phyloP scores from a whole-genome alignment of 2,329 filamentous ascomycete species.

The Talaromyces sp. region DNA sequence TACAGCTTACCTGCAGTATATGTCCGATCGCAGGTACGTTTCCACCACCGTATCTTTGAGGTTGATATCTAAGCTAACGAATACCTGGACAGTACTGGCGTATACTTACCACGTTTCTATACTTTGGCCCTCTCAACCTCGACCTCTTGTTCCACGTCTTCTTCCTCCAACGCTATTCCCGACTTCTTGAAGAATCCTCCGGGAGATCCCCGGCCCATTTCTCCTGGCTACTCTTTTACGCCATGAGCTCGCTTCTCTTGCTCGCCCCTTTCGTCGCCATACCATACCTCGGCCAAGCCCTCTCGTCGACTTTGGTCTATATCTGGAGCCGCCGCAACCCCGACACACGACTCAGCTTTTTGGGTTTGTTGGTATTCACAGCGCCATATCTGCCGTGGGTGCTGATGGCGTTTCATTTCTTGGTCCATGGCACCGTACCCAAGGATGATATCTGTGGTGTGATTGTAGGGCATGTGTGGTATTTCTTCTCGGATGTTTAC shows the following conservation, averaged over 20 bases:
- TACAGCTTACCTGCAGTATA: conserved; percentile 94
- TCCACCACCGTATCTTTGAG: neutral
- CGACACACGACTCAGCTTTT: conserved; percentile 80
- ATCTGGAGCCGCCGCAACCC: conserved; percentile 97
- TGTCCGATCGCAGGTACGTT: conserved; percentile 76
- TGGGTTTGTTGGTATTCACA: conserved; percentile 85
- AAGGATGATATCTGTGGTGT: conserved; percentile 97
- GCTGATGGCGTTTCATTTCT: conserved; percentile 82
- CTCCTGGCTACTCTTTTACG: conserved; percentile 88
- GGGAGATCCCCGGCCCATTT: conserved; percentile 88
- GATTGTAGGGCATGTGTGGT: conserved; percentile 92
- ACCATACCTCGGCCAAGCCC: conserved; percentile 87
- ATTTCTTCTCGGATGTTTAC: conserved; percentile 97
- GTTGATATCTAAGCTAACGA: neutral
- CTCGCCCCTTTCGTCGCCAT: conserved; percentile 85
- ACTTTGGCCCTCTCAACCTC: conserved; percentile 90
- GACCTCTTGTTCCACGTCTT: conserved; percentile 97
- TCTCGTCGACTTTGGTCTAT: conserved; percentile 91
- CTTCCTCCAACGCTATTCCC: conserved; percentile 94
- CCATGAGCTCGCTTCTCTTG: conserved; percentile 71
- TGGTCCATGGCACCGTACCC: conserved; percentile 84
- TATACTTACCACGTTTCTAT: conserved; percentile 91
- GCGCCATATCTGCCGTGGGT: conserved; percentile 97
- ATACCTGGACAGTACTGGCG: conserved; percentile 74
- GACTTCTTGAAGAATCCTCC: conserved; percentile 91